A percentile compares a stretch with the other conserved stretches of the same genome.
Evolutionary conservation across 2,329 filamentous ascomycete genomes (phyloP).

Genomic region (Fusarium robinianum): DNA sequence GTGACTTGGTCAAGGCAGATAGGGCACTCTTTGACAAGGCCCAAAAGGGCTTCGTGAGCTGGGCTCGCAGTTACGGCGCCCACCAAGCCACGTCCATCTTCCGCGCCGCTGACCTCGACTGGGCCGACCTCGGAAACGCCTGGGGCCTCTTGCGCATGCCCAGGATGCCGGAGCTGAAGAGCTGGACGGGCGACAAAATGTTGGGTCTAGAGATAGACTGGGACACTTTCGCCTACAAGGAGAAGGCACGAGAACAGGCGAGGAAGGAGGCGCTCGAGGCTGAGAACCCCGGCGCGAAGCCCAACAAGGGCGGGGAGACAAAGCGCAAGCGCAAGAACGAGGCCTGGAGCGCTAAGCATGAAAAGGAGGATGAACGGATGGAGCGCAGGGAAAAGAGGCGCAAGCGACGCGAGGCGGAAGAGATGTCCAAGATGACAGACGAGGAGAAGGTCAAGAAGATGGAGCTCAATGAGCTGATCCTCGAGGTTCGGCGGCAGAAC

Average conservation of each 20-base stretch:
- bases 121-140: slow-evolving; percentile 76
- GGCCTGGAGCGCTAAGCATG: slow-evolving; percentile 74
- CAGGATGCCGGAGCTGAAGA: slow-evolving; percentile 88
- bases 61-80: slow-evolving; percentile 88
- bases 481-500: slow-evolving; percentile 65
- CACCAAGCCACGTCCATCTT: slow-evolving; percentile 94
- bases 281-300: slow-evolving; percentile 46
- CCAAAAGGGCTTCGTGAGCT: slow-evolving; percentile 89
- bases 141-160: slow-evolving; percentile 89
- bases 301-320: slow-evolving; percentile 47
- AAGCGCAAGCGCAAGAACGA: slow-evolving; percentile 64
- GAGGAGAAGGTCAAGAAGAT: slow-evolving; percentile 66
- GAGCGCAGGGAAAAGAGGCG: slow-evolving; percentile 67
- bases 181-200: slow-evolving; percentile 69
- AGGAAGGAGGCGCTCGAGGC: slow-evolving; percentile 61
- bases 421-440: slow-evolving; percentile 68
- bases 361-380: slow-evolving; percentile 65
- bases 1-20: slow-evolving; percentile 58
- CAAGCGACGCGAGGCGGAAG: slow-evolving; percentile 66
- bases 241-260: slow-evolving; percentile 70
- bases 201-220: slow-evolving; percentile 69
- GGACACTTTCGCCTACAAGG: slow-evolving; percentile 70
- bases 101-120: slow-evolving; percentile 78
- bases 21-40: slow-evolving; percentile 79
- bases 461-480: slow-evolving; percentile 67